Conservation (phyloP, 805 yeast genomes). For the Pichia exigua region DNA sequence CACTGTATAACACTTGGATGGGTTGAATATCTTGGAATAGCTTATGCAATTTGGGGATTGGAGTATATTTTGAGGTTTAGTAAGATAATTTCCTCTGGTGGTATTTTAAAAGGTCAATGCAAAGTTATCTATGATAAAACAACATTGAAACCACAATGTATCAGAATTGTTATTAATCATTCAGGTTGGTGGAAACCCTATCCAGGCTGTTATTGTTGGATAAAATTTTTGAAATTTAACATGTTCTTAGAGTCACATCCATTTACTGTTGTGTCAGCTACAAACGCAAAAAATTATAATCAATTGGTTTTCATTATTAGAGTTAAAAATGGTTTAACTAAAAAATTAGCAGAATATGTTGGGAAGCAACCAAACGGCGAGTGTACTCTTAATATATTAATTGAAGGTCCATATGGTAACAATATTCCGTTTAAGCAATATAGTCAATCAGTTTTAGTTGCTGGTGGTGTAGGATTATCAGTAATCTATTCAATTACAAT, state of each 20-base stretch:
- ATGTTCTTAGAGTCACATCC: constrained; percentile 66
- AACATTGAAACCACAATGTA: constrained; percentile 28
- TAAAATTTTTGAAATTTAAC: constrained; percentile 38
- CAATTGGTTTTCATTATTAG: constrained; percentile 36
- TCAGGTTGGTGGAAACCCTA: constrained; percentile 47
- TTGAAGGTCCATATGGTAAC: constrained; percentile 60
- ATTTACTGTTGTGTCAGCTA: constrained; percentile 44
- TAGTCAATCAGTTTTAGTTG: constrained; percentile 41
- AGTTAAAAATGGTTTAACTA: constrained; percentile 48
- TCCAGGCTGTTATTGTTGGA: constrained; percentile 59
- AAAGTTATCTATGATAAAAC: constrained; percentile 18
- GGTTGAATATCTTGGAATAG: constrained; percentile 43
- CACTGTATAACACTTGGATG: constrained; percentile 43
- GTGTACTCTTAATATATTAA: constrained; percentile 33
- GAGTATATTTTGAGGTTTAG: constrained; percentile 54
- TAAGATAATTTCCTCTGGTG: constrained; percentile 54
- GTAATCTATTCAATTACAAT: constrained; percentile 43
- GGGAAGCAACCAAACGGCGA: constrained; percentile 28
- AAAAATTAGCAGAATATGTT: constrained; percentile 29
- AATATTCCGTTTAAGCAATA: constrained; percentile 40
- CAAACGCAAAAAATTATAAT: constrained; percentile 35
- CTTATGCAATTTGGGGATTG: constrained; percentile 61
- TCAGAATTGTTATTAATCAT: constrained; percentile 41
- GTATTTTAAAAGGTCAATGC: constrained; percentile 43
- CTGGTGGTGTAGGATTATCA: constrained; percentile 63